Base-by-base conservation (phyloP, 208 protist species). In the Trichomonas gallinae region DNA sequence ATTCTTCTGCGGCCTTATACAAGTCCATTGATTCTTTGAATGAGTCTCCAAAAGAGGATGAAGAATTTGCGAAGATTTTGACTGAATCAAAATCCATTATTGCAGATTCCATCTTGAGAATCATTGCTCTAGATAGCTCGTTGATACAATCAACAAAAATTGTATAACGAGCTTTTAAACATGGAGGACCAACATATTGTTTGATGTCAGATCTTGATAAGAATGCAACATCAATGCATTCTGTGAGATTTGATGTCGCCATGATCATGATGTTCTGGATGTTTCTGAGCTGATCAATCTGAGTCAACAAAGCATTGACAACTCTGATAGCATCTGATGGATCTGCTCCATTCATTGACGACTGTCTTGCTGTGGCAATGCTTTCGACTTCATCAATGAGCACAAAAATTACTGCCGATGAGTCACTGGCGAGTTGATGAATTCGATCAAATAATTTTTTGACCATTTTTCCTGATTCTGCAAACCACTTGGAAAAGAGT, bases 401-500 rank as follows among this genome's bases (percentile, higher is more conserved):
- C 2, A 96, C 83, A 38, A 51, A 97, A 21, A 97, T 51, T 26
- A 97, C 46, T 38, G 31, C 21, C 21, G 96, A 42, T 21, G 96
- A 38, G 82, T 93, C 96, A 49, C 0, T 9, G 8, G 58, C 46
- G 4, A 81, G n/a, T 3, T 26, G 3, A 48, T 97, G 38, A 3
- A 97, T 63, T 42, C 89, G 9, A 15, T 97, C 93, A 96, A 99
- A 99, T 21, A 99, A 96, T 58, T 98, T 97, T 97, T 98, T 98
- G 38, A 99, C 99, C 93, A 99, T 98, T 97, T 99, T 99, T 0
- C 99, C 99, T 96, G 98, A 99, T 97, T 99, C 99, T 97, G 98
- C 98, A 97, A 99, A 99, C 98, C 98, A 99, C 85, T 99, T 98
- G 88, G 98, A 98, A 97, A 99, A 99, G 51, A 97, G 63, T 26